Evolutionary conservation across 768 basidiomycete species (phyloP).

Genomic region (Boletus tomentosulus): DNA sequence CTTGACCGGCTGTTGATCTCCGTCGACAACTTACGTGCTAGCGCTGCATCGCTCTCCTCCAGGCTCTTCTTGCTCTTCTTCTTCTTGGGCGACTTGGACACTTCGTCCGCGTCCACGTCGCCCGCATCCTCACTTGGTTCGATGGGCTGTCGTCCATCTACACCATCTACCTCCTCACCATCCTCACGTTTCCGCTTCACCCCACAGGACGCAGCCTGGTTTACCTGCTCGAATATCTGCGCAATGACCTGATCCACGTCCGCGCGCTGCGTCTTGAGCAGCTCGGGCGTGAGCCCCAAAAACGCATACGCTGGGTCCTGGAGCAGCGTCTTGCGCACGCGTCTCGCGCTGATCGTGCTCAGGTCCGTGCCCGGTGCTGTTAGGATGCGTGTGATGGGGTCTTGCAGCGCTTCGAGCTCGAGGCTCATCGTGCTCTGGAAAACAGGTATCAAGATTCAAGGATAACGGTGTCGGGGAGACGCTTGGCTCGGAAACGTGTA

Average conservation of each 20-base stretch:
- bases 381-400: constrained; percentile 64
- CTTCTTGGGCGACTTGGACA: constrained; percentile 38
- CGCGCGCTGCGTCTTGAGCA: constrained; percentile 61
- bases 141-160: constrained; percentile 2
- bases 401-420: constrained; percentile 53
- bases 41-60: constrained; percentile 62
- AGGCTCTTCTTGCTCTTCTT: constrained; percentile 41
- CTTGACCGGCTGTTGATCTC: constrained; percentile 65
- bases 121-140: constrained; percentile 11
- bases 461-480: neutral
- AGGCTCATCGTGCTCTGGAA: constrained; percentile 40
- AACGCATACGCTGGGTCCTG: constrained; percentile 32
- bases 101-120: constrained; percentile 18
- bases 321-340: constrained; percentile 73
- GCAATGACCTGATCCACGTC: constrained; percentile 69
- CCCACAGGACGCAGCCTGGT: constrained; percentile 26
- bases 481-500: neutral
- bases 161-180: neutral
- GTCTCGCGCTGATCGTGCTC: constrained; percentile 79
- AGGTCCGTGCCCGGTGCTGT: constrained; percentile 75
- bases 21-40: constrained; percentile 66
- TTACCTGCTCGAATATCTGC: constrained; percentile 60
- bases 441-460: neutral
- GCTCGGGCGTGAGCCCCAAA: constrained; percentile 52
- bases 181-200: constrained; percentile 25